Base-by-base conservation (phyloP, 345 rosid species). In the Leavenworthia alabamica region DNA sequence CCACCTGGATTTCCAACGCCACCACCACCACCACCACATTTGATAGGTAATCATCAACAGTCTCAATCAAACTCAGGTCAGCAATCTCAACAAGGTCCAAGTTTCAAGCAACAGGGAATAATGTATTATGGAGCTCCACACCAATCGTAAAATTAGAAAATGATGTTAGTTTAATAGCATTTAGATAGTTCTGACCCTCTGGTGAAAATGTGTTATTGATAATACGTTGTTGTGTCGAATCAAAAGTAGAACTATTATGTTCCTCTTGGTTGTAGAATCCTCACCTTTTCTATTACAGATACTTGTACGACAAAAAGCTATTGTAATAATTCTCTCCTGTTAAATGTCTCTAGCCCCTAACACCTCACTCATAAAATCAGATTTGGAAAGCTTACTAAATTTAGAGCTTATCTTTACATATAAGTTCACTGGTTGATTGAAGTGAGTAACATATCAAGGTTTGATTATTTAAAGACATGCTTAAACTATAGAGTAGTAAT, bases 71-170 rank as follows among this genome's bases (percentile, higher is more conserved):
- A 76, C 20, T 26, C 68, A 26, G 62, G 63, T 27, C 89, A 82
- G 52, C 86, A 73, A 36, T 73, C 69, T 7, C 82, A 80, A 0
- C 73, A 71, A 2, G 81, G 84, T 46, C 86, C 80, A 31, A 66
- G 72, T 73, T 86, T 88, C 60, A 78, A 82, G 80, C 89, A 86
- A 8, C 88, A 84, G 3, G 83, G 92, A 42, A 76, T 84, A 75
- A 74, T 74, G 65, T 86, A 78, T 65, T 86, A 84, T 55, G 77
- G 82, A 16, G 85, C 62, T 43, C 86, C 82, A 42, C 79, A 86
- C 47, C 95, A 75, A 72, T 79, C 96, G 46, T 78, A 78, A 72
- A 41, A 42, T 19, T 69, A 68, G 60, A 75, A 75, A 43, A 15
- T 37, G 19, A 23, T 43, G 64, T 49, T 70, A 43, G 68, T 67